These are phyloP conservation scores for Capsicum rhomboideum DNA, from an alignment of 257 asterid species.

Conservation along the genomic window DNA sequence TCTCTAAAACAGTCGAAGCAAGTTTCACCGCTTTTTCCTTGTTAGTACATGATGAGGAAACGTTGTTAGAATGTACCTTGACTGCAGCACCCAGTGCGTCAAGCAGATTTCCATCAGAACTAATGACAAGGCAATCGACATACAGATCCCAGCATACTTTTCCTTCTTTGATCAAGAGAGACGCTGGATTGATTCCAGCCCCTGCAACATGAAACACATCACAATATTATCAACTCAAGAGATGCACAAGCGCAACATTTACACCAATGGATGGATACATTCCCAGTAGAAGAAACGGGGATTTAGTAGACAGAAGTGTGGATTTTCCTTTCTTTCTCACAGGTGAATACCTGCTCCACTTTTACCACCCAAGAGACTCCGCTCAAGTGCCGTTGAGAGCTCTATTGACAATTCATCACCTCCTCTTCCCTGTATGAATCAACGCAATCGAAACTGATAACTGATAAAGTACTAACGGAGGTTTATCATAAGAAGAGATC, in stretches of 20 bases:
- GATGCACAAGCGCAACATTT: background rate
- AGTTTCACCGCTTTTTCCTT: background rate
- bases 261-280: background rate
- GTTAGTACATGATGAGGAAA: background rate
- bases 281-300: background rate
- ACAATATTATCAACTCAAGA: background rate
- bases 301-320: background rate
- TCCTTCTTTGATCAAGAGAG: constrained; percentile 70
- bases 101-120: constrained; percentile 87
- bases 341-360: constrained; percentile 73
- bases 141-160: constrained; percentile 96
- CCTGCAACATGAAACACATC: constrained; percentile 34
- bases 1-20: background rate
- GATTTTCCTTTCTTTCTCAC: background rate
- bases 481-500: too few relatives aligned
- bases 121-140: constrained; percentile 75
- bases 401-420: constrained; percentile 80
- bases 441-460: background rate
- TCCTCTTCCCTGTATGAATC: constrained; percentile 68
- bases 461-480: too few relatives aligned
- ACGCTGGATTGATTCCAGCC: constrained; percentile 78
- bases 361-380: constrained; percentile 84
- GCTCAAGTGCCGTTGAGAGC: constrained; percentile 70
- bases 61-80: constrained; percentile 36
- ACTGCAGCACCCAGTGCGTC: constrained; percentile 90